A percentile compares a stretch with the other conserved stretches of the same genome.
These are phyloP conservation scores for Suillus subaureus DNA, from an alignment of 768 basidiomycete genomes.

Conservation along the genomic window DNA sequence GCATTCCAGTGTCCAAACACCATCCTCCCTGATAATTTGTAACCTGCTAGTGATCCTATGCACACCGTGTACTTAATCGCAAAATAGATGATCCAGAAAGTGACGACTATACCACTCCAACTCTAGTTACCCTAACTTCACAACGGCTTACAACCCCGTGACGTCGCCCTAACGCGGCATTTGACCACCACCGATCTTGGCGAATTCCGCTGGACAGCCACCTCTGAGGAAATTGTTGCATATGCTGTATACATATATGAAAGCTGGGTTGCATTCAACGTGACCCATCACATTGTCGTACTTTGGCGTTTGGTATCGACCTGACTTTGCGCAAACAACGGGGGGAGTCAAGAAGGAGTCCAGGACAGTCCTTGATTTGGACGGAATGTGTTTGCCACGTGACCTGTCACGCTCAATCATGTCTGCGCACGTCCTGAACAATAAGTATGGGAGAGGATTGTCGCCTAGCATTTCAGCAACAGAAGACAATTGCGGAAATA, in stretches of 20 bases:
- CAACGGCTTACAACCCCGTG: constrained; percentile 25
- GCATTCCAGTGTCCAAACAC: not conserved
- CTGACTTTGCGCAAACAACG: not conserved
- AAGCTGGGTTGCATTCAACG: not conserved
- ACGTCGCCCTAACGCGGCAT: not conserved
- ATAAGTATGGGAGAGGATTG: no score
- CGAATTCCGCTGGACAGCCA: not conserved
- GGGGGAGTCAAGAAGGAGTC: not conserved
- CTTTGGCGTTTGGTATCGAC: not conserved
- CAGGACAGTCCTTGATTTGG: not conserved
- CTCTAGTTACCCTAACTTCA: not conserved
- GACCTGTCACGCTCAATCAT: no score
- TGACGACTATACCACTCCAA: constrained; percentile 12
- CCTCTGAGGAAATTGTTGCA: not conserved
- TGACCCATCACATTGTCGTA: not conserved
- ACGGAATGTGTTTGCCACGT: no score
- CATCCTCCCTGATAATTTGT: constrained; percentile 12
- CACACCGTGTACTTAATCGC: constrained; percentile 4
- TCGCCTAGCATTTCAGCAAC: no score
- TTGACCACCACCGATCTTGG: not conserved
- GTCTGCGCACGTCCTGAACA: no score
- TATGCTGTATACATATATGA: not conserved
- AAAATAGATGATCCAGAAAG: not conserved
- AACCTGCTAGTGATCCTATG: constrained; percentile 15
- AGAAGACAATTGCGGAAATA: no score